Evolutionary conservation across 2,329 filamentous ascomycete species (phyloP).

Genomic region (Colletotrichum tofieldiae): DNA sequence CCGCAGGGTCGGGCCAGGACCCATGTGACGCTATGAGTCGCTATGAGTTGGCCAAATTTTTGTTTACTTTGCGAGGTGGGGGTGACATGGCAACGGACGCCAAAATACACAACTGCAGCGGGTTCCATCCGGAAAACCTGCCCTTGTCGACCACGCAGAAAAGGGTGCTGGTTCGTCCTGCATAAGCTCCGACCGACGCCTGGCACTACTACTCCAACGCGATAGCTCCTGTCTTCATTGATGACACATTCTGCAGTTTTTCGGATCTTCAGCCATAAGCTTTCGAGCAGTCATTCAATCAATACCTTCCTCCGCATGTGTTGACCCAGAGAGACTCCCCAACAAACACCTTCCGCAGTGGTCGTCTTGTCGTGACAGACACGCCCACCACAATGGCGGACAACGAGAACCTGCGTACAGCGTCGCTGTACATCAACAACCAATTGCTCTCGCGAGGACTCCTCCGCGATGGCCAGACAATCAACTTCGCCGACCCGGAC

Average conservation of each 20-base stretch:
- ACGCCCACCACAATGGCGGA: conserved; percentile 64
- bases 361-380: conserved; percentile 24
- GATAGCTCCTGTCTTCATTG: not conserved
- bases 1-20: conserved; percentile 25
- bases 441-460: conserved; percentile 78
- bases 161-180: conserved; percentile 40
- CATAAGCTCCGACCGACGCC: conserved; percentile 33
- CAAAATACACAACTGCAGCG: conserved; percentile 36
- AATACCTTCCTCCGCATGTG: conserved; percentile 21
- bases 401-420: conserved; percentile 75
- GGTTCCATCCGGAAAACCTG: conserved; percentile 14
- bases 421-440: conserved; percentile 82
- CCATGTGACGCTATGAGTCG: conserved; percentile 38
- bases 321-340: conserved; percentile 7
- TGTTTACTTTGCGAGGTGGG: conserved; percentile 45
- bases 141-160: conserved; percentile 39
- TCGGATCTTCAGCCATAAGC: conserved; percentile 23
- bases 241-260: conserved; percentile 19
- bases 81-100: conserved; percentile 43
- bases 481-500: conserved; percentile 86
- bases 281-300: conserved; percentile 5
- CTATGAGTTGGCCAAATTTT: conserved; percentile 40
- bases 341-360: conserved; percentile 4
- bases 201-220: conserved; percentile 9
- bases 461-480: conserved; percentile 77